Evolutionary conservation across 352 stramenopile genomes (phyloP).

Genomic region (Globisporangium radiosum): DNA sequence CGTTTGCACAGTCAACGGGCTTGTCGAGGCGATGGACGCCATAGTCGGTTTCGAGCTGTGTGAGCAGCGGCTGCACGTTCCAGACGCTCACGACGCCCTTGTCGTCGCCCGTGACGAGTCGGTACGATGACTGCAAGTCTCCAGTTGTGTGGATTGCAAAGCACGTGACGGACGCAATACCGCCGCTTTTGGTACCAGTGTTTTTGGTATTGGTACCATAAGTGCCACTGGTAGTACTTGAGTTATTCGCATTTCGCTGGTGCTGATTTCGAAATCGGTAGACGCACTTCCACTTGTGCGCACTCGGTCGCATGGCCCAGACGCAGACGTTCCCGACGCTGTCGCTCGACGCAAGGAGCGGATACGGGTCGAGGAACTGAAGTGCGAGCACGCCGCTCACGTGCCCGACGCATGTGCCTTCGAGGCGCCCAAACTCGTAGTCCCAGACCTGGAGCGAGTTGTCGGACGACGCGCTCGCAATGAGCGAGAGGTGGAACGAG

Average conservation of each 20-base stretch:
- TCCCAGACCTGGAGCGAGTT: slow-evolving; percentile 75
- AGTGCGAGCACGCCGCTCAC: slow-evolving; percentile 59
- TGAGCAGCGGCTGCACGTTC: slow-evolving; percentile 61
- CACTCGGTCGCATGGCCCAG: slow-evolving; percentile 63
- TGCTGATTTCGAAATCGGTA: slow-evolving; percentile 66
- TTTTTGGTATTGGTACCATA: not conserved
- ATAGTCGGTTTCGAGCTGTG: slow-evolving; percentile 41
- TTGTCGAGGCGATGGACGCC: slow-evolving; percentile 37
- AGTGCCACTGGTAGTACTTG: slow-evolving; percentile 3
- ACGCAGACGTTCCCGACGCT: slow-evolving; percentile 67
- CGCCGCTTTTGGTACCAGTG: slow-evolving; percentile 11
- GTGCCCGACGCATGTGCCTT: slow-evolving; percentile 67
- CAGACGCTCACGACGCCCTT: slow-evolving; percentile 69
- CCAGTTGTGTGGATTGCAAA: slow-evolving; percentile 19
- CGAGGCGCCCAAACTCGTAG: slow-evolving; percentile 83
- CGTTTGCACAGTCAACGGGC: slow-evolving; percentile 62
- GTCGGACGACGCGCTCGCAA: slow-evolving; percentile 71
- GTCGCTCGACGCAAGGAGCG: slow-evolving; percentile 62
- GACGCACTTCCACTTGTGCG: slow-evolving; percentile 64
- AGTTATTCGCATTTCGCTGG: not conserved
- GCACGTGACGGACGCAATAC: slow-evolving; percentile 39
- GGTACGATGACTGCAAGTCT: slow-evolving; percentile 6
- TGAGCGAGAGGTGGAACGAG: slow-evolving; percentile 64
- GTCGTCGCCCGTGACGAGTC: slow-evolving; percentile 66
- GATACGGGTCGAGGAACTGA: slow-evolving; percentile 68